Evolutionary conservation across 805 yeast species (phyloP).

Genomic region (Alloascoidea hylecoeti): DNA sequence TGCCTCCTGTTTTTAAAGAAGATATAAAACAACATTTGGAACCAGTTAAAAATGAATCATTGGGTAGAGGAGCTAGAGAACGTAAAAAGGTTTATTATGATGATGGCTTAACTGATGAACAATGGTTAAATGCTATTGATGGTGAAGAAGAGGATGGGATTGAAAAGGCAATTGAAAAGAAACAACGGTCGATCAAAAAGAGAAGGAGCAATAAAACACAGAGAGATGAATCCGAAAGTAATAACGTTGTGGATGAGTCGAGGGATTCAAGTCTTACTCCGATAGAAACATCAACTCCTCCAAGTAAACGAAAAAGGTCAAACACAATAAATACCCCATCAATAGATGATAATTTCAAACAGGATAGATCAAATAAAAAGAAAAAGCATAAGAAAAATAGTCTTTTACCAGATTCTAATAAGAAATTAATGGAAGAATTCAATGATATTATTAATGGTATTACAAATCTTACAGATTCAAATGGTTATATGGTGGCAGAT

Average conservation of each 20-base stretch:
- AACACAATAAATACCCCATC: too few species aligned
- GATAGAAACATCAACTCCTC: not conserved
- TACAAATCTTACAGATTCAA: conserved; percentile 23
- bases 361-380: too few species aligned
- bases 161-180: conserved; percentile 15
- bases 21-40: conserved; percentile 25
- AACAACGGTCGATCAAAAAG: conserved; percentile 12
- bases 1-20: conserved; percentile 49
- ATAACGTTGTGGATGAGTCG: not conserved
- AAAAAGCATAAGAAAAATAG: not conserved
- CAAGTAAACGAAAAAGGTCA: not conserved
- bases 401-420: not conserved
- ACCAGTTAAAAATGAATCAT: conserved; percentile 15
- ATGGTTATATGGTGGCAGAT: conserved; percentile 29
- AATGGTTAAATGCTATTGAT: conserved; percentile 70
- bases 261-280: not conserved
- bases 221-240: not conserved
- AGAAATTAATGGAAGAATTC: not conserved
- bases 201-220: conserved; percentile 5
- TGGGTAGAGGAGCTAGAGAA: conserved; percentile 47
- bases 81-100: conserved; percentile 48
- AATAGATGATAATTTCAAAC: too few species aligned
- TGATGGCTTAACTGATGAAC: conserved; percentile 62
- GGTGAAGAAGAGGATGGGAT: conserved; percentile 48
- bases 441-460: not conserved